Percentiles rank a stretch among this genome's conserved stretches.
These are phyloP conservation scores for Endoconidiophora polonica DNA, from an alignment of 2,329 filamentous ascomycete genomes.

Conservation along the genomic window DNA sequence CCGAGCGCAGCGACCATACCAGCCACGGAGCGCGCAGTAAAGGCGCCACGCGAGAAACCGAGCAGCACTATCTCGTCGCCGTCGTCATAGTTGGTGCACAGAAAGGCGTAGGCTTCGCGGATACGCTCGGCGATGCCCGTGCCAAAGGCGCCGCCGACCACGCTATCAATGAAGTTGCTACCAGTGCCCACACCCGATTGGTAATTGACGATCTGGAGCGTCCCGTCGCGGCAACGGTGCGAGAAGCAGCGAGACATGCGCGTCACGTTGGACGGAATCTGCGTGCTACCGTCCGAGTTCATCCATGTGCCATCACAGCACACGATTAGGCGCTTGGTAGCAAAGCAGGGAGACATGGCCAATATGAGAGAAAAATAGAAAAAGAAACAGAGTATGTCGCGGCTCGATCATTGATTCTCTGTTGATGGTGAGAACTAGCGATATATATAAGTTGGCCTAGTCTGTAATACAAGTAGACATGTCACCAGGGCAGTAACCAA, in stretches of 20 bases:
- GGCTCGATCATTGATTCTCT: not conserved
- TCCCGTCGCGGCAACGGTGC: conserved; percentile 32
- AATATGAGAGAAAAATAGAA: not conserved
- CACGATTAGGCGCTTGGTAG: conserved; percentile 30
- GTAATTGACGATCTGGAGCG: conserved; percentile 42
- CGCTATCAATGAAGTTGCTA: conserved; percentile 29
- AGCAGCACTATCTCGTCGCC: conserved; percentile 40
- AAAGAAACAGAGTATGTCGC: not conserved
- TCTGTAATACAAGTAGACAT: too few relatives aligned
- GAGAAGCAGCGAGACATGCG: conserved; percentile 41
- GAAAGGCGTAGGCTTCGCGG: conserved; percentile 44
- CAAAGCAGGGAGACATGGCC: not conserved
- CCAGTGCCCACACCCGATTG: conserved; percentile 43
- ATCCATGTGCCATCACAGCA: conserved; percentile 40
- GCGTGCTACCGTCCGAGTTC: conserved; percentile 32
- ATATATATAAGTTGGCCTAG: too few relatives aligned
- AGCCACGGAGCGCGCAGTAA: conserved; percentile 39
- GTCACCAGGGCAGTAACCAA: too few relatives aligned
- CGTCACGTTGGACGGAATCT: conserved; percentile 43
- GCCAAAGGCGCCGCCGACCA: conserved; percentile 39
- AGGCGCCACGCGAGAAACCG: conserved; percentile 42
- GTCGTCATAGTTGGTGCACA: conserved; percentile 43
- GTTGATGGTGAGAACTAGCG: too few relatives aligned
- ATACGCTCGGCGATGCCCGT: conserved; percentile 38
- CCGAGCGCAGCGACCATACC: conserved; percentile 35